A percentile compares a stretch with the other conserved stretches of the same genome.
Evolutionary conservation across 768 basidiomycete genomes (phyloP).

Genomic region (Lentinus tigrinus): DNA sequence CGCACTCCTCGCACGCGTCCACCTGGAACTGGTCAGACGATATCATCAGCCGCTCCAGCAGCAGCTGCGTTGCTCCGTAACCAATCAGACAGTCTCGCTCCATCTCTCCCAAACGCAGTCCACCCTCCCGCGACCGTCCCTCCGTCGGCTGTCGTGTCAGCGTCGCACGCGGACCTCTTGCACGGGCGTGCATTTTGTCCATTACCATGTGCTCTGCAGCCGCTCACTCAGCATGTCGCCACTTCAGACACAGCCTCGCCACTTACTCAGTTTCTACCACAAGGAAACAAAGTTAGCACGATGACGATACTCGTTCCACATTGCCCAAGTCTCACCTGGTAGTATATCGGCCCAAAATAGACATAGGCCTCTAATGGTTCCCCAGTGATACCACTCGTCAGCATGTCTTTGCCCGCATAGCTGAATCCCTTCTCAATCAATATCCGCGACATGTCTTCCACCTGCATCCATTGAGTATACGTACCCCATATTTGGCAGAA

Average conservation of each 20-base stretch:
- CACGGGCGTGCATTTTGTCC: constrained; percentile 99
- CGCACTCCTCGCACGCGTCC: constrained; percentile 92
- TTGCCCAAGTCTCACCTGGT: constrained; percentile 62
- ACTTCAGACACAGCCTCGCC: not conserved
- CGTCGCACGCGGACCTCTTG: constrained; percentile 94
- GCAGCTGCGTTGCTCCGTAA: constrained; percentile 95
- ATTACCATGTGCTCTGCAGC: constrained; percentile 92
- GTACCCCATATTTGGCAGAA: not conserved
- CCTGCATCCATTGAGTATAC: constrained; percentile 41
- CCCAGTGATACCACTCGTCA: constrained; percentile 97
- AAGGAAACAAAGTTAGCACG: not conserved
- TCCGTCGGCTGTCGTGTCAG: constrained; percentile 98
- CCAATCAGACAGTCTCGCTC: constrained; percentile 98
- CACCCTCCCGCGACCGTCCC: constrained; percentile 96
- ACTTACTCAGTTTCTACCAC: constrained; percentile 88
- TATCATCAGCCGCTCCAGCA: constrained; percentile 97
- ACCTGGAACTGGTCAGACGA: constrained; percentile 98
- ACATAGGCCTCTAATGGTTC: constrained; percentile 96
- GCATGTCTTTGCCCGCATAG: constrained; percentile 98
- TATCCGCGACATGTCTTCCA: constrained; percentile 97
- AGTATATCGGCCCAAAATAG: constrained; percentile 98
- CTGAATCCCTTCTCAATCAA: constrained; percentile 94
- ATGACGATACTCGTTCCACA: not conserved
- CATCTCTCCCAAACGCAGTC: constrained; percentile 97
- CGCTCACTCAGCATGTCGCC: not conserved